Conservation (phyloP, 257 asterid species). For the Solanum pimpinellifolium region DNA sequence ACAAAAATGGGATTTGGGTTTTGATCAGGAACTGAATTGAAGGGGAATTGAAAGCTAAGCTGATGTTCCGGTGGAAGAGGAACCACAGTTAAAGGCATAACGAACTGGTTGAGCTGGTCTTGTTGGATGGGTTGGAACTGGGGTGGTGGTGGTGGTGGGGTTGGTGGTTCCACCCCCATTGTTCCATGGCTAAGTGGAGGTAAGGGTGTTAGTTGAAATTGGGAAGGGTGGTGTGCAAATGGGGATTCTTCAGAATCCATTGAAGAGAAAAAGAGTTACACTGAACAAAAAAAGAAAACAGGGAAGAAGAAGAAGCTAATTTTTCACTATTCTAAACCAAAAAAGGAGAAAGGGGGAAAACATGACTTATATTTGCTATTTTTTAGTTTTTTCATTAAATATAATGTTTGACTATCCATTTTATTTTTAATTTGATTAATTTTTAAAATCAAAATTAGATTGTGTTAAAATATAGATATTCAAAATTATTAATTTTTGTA, state of each 20-base stretch:
- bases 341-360: not conserved
- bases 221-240: slow-evolving; percentile 7
- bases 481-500: no score
- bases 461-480: no score
- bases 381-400: not conserved
- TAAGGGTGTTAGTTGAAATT: not conserved
- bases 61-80: slow-evolving; percentile 20
- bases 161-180: slow-evolving; percentile 12
- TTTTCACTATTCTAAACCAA: not conserved
- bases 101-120: not conserved
- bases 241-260: slow-evolving; percentile 44
- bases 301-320: not conserved
- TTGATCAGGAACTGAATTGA: slow-evolving; percentile 10
- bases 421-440: no score
- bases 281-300: not conserved
- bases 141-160: slow-evolving; percentile 31
- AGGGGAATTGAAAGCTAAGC: slow-evolving; percentile 27
- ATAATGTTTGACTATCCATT: not conserved
- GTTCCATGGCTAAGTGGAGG: slow-evolving; percentile 6
- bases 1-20: not conserved
- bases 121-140: slow-evolving; percentile 11
- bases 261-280: not conserved
- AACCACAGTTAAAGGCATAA: not conserved
- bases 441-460: no score
- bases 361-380: not conserved